Evolutionary conservation across 2,329 filamentous ascomycete species (phyloP).

Genomic region (Arthrobotrys pseudoclavata): DNA sequence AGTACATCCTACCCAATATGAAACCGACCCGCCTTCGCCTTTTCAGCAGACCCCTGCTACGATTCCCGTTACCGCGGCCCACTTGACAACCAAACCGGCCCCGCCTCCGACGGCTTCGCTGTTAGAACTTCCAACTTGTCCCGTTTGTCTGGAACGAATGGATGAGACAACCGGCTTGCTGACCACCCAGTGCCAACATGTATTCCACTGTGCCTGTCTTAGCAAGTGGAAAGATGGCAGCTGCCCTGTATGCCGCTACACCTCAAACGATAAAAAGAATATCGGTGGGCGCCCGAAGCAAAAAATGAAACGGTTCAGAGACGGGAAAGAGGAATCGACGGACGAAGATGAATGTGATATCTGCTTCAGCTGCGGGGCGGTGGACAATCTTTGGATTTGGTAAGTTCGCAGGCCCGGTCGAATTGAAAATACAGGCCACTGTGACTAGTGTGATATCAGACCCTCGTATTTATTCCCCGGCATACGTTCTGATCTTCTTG

Average conservation of each 20-base stretch:
- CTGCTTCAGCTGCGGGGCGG: constrained; percentile 63
- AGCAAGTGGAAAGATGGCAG: constrained; percentile 96
- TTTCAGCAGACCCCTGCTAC: constrained; percentile 61
- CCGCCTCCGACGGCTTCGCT: constrained; percentile 84
- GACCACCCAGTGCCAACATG: constrained; percentile 96
- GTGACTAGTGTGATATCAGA: not conserved
- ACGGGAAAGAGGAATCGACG: constrained; percentile 58
- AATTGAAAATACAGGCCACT: not conserved
- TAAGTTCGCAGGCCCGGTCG: constrained; percentile 29
- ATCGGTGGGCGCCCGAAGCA: constrained; percentile 81
- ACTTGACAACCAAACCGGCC: constrained; percentile 74
- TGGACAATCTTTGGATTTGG: constrained; percentile 64
- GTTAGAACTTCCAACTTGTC: constrained; percentile 92
- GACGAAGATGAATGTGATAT: constrained; percentile 71
- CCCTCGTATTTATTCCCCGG: not conserved
- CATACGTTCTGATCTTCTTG: not conserved
- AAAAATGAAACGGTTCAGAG: constrained; percentile 34
- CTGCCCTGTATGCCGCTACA: constrained; percentile 94
- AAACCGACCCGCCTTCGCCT: constrained; percentile 65
- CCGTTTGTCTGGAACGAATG: constrained; percentile 97
- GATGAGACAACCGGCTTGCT: constrained; percentile 95
- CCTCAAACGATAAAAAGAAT: constrained; percentile 85
- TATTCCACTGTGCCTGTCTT: constrained; percentile 96
- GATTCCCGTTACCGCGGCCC: constrained; percentile 63
- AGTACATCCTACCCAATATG: constrained; percentile 62